Conservation (phyloP, 1,139 yeast genomes). For the Blastobotrys persicus region DNA sequence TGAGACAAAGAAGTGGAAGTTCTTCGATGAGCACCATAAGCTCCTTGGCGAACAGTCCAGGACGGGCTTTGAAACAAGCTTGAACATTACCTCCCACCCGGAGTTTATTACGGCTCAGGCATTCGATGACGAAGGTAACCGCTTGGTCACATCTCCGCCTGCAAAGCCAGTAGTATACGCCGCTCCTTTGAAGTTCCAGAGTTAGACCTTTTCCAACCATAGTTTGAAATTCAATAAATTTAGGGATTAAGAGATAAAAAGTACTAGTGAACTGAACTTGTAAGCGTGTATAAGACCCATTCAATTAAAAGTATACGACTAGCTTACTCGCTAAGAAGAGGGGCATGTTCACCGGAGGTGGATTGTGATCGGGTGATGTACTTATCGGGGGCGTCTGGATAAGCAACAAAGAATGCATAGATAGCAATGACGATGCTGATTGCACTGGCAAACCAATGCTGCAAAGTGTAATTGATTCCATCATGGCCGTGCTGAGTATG, state of each 20-base stretch:
- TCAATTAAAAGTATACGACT: no score
- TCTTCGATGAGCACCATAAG: slow-evolving; percentile 24
- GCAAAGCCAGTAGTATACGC: not conserved
- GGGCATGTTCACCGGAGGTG: slow-evolving; percentile 17
- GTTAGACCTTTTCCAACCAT: no score
- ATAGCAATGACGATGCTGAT: slow-evolving; percentile 13
- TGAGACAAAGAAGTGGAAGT: slow-evolving; percentile 37
- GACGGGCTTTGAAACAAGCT: slow-evolving; percentile 38
- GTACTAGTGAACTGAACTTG: no score
- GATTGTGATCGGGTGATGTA: slow-evolving; percentile 4
- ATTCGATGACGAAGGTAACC: slow-evolving; percentile 25
- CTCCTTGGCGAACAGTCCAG: slow-evolving; percentile 31
- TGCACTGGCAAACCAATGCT: slow-evolving; percentile 17
- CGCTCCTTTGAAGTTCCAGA: not conserved
- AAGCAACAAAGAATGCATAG: slow-evolving; percentile 17
- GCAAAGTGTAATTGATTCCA: no score
- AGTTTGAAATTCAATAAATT: no score
- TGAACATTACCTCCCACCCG: slow-evolving; percentile 14
- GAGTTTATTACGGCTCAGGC: slow-evolving; percentile 33
- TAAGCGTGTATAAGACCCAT: no score
- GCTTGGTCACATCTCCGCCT: not conserved
- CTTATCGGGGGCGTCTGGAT: slow-evolving; percentile 16
- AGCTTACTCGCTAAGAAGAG: slow-evolving; percentile 17
- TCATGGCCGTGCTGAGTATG: slow-evolving; percentile 9
- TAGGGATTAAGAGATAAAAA: no score